A percentile compares a stretch with the other conserved stretches of the same genome.
phyloP scores from a whole-genome alignment of 2,329 filamentous ascomycete genomes.

The Hypoxylon sp. region DNA sequence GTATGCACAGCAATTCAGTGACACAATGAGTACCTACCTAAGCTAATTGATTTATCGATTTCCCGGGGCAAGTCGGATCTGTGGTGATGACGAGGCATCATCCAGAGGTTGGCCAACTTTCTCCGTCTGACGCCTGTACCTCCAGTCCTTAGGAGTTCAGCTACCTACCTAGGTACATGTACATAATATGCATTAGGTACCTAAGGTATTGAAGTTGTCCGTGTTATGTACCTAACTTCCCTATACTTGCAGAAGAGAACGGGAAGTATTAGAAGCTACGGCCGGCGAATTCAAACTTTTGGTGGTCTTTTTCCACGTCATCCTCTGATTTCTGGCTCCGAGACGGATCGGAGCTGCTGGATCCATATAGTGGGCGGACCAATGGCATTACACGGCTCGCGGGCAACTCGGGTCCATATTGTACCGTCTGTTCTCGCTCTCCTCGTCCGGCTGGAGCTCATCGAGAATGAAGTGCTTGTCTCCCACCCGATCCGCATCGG shows the following conservation, averaged over 20 bases:
- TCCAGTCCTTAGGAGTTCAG: not conserved
- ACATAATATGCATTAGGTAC: too few species aligned
- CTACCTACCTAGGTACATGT: too few species aligned
- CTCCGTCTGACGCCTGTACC: not conserved
- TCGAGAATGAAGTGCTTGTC: not conserved
- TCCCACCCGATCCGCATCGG: slow-evolving; percentile 18
- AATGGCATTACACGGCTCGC: slow-evolving; percentile 49
- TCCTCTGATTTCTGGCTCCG: slow-evolving; percentile 46
- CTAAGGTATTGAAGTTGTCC: too few species aligned
- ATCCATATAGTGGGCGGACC: slow-evolving; percentile 37
- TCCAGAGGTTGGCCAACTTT: not conserved
- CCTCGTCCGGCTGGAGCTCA: not conserved
- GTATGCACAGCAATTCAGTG: slow-evolving; percentile 3
- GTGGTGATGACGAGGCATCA: not conserved
- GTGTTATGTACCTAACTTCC: too few species aligned
- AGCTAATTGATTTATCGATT: not conserved
- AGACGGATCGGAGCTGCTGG: slow-evolving; percentile 47
- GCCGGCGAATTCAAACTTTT: not conserved
- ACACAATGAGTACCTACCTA: too few species aligned
- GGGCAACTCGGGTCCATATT: slow-evolving; percentile 13
- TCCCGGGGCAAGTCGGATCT: not conserved
- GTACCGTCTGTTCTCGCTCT: slow-evolving; percentile 5
- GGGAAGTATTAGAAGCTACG: not conserved
- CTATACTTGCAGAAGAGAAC: not conserved
- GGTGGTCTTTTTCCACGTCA: too few species aligned